Percentiles rank a stretch among this genome's conserved stretches.
Conservation (phyloP, 2,329 filamentous ascomycete genomes). For the Tricladium varicosporioides region DNA sequence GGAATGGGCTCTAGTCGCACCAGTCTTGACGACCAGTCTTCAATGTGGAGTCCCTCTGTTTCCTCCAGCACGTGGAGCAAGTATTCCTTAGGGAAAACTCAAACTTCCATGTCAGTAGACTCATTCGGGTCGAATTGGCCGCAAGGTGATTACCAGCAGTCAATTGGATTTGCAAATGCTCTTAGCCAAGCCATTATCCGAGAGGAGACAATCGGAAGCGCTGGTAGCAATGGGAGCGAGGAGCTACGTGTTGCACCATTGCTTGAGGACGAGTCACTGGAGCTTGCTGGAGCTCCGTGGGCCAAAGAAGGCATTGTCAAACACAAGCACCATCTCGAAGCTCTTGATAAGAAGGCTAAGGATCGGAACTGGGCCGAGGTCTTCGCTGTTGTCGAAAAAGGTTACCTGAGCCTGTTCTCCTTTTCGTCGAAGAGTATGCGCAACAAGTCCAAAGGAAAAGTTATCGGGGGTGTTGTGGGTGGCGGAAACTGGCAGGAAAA, state of each 20-base stretch:
- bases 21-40: conserved; percentile 87
- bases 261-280: conserved; percentile 88
- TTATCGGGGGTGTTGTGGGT: conserved; percentile 68
- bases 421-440: conserved; percentile 79
- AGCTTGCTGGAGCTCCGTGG: conserved; percentile 93
- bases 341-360: conserved; percentile 86
- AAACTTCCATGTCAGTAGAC: conserved; percentile 89
- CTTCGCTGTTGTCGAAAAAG: conserved; percentile 94
- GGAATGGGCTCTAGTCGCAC: conserved; percentile 89
- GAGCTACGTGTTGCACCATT: conserved; percentile 55
- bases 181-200: conserved; percentile 95
- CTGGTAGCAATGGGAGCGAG: conserved; percentile 37
- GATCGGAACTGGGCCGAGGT: conserved; percentile 93
- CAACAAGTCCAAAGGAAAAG: conserved; percentile 59
- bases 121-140: conserved; percentile 78
- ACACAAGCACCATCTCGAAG: conserved; percentile 94
- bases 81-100: conserved; percentile 85
- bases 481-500: conserved; percentile 99
- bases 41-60: conserved; percentile 80
- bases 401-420: conserved; percentile 89
- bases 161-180: conserved; percentile 95
- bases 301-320: conserved; percentile 94
- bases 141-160: conserved; percentile 85
- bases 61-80: conserved; percentile 94
- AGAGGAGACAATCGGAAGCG: conserved; percentile 66